Conservation (phyloP, 306 rosid species). For the Malus domestica region DNA sequence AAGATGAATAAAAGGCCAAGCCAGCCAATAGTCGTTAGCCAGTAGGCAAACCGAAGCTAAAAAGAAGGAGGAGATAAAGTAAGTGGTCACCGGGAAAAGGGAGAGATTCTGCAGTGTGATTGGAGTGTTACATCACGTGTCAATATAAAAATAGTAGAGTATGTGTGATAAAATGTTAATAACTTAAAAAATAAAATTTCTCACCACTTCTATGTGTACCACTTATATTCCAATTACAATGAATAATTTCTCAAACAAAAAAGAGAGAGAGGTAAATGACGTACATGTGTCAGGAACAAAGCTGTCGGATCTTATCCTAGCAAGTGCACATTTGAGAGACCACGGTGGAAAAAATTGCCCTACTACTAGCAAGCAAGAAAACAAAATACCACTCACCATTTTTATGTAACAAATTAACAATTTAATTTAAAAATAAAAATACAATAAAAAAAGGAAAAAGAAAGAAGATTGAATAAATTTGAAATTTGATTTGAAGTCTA, state of each 20-base stretch:
- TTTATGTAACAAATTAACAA: not conserved
- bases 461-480: constrained; percentile 6
- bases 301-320: constrained; percentile 49
- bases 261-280: constrained; percentile 3
- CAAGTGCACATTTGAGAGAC: not conserved
- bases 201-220: accelerated
- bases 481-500: constrained; percentile 40
- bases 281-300: constrained; percentile 38
- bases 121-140: accelerated
- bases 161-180: too few species aligned
- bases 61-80: not conserved
- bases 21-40: not conserved
- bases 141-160: too few species aligned
- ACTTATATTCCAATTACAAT: too few species aligned
- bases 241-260: too few species aligned
- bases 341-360: not conserved
- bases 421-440: not conserved
- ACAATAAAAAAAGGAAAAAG: not conserved
- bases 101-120: too few species aligned
- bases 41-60: constrained; percentile 10
- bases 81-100: not conserved
- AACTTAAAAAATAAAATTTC: too few species aligned
- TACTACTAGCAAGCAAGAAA: not conserved
- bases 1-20: not conserved
- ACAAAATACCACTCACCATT: not conserved